Base-by-base conservation (phyloP, 1,284 basidiomycete genomes). In the Marasmius tenuissimus region DNA sequence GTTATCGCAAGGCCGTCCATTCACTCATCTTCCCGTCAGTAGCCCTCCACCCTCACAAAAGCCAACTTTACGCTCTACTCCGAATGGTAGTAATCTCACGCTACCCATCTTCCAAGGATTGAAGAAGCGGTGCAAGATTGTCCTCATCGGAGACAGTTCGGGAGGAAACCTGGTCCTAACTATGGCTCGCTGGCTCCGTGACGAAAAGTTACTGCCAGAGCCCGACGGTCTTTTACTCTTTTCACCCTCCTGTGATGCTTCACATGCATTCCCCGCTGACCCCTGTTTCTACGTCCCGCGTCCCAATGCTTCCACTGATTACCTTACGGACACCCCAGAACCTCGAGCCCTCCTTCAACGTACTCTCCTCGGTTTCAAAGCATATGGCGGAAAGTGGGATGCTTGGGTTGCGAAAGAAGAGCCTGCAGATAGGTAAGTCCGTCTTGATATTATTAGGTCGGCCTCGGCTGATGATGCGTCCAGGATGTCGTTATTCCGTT, bases 151-250 rank as follows among this genome's bases (percentile, higher is more conserved):
- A 18, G 89, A 92, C 69, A 86, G 84, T 48, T 88, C 90, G 0
- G 91, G 91, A 2, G 89, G 87, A 0, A 90, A 91, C 69, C 76
- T 91, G 2, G 85, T 84, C 0, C 76, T 91, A 2, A 84, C 86
- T 2, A 73, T 84, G 4, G 74, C 80, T 2, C 76, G 82, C 27
- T 85, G 82, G 81, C 72, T 85, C 27, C 72, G 81, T 47, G 81
- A 83, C 62, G 80, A 84, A 64, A 76, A 73, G 6, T 64, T 74
- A 8, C 68, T 84, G 0, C 79, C 78, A 4, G 69, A 73, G 33
- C 81, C 81, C 0, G 73, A 80, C 57, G 81, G 78, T 1, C 69
- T 84, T 18, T 69, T 83, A 1, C 68, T 83, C 3, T 72, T 83
- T 11, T 83, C 81, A 72, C 75, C 75, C 5, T 76, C 74, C 11